Conservation (phyloP, 192 early-diverging fungal genomes). For the Obelidium mucronatum region DNA sequence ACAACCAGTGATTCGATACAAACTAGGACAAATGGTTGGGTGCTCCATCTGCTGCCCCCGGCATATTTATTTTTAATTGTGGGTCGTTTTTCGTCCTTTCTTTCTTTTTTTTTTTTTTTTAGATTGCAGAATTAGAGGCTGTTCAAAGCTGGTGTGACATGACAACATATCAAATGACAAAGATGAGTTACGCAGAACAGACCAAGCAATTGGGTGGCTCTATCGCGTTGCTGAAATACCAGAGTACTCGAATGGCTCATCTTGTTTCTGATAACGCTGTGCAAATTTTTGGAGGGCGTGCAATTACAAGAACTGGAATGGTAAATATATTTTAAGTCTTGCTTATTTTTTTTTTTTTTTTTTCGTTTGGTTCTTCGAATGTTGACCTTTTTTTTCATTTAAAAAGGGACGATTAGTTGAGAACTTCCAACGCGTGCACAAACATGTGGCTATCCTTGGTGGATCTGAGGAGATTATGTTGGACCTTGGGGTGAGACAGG, state of each 20-base stretch:
- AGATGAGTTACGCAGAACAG: slow-evolving; percentile 70
- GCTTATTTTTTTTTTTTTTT: no score
- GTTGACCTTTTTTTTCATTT: no score
- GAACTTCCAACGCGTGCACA: slow-evolving; percentile 68
- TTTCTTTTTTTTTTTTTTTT: background rate
- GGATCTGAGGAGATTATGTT: slow-evolving; percentile 57
- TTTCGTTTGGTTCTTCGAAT: background rate
- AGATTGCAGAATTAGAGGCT: slow-evolving; percentile 5
- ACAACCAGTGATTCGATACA: slow-evolving; percentile 73
- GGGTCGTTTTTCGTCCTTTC: background rate
- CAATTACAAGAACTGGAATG: slow-evolving; percentile 73
- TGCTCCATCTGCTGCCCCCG: background rate
- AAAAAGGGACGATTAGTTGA: slow-evolving; percentile 68
- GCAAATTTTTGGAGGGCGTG: slow-evolving; percentile 77
- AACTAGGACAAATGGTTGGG: slow-evolving; percentile 64
- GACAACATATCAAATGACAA: slow-evolving; percentile 71
- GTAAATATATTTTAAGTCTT: no score
- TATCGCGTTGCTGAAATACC: slow-evolving; percentile 65
- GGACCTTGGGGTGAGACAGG: slow-evolving; percentile 68
- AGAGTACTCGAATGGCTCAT: slow-evolving; percentile 58
- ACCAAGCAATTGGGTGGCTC: slow-evolving; percentile 66
- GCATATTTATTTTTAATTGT: background rate
- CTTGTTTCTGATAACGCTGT: slow-evolving; percentile 68
- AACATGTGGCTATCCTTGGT: slow-evolving; percentile 27
- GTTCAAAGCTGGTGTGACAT: slow-evolving; percentile 50